These are phyloP conservation scores for Chalciporus chontae DNA, from an alignment of 768 basidiomycete genomes.

Conservation along the genomic window DNA sequence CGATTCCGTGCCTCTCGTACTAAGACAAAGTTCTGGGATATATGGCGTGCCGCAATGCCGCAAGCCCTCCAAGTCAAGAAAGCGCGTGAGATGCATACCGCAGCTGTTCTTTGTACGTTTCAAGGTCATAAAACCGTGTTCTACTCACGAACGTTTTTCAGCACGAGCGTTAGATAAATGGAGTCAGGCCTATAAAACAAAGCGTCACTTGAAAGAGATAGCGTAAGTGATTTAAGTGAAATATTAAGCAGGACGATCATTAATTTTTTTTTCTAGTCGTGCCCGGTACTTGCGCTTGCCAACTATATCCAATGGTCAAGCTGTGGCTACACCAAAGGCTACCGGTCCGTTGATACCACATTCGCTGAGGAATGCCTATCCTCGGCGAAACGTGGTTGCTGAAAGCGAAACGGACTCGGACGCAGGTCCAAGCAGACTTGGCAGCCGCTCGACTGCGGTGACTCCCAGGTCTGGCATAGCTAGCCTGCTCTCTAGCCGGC, in stretches of 20 bases:
- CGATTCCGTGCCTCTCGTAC: slow-evolving; percentile 62
- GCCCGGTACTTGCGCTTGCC: slow-evolving; percentile 80
- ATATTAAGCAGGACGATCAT: slow-evolving; percentile 21
- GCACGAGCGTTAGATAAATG: slow-evolving; percentile 63
- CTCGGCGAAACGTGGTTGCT: slow-evolving; percentile 23
- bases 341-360: slow-evolving; percentile 25
- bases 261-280: slow-evolving; percentile 46
- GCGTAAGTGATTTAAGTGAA: slow-evolving; percentile 54
- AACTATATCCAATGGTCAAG: slow-evolving; percentile 42
- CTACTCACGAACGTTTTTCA: slow-evolving; percentile 8
- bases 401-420: slow-evolving; percentile 33
- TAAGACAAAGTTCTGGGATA: slow-evolving; percentile 59
- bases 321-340: slow-evolving; percentile 26
- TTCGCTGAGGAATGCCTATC: slow-evolving; percentile 28
- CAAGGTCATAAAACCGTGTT: background rate
- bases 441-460: slow-evolving; percentile 25
- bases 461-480: slow-evolving; percentile 33
- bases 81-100: slow-evolving; percentile 60
- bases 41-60: slow-evolving; percentile 71
- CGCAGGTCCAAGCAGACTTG: slow-evolving; percentile 23
- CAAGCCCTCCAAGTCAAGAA: slow-evolving; percentile 59
- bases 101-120: slow-evolving; percentile 54
- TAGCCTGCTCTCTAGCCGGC: slow-evolving; percentile 36
- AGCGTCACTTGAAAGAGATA: slow-evolving; percentile 73
- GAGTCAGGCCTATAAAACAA: slow-evolving; percentile 64